Conservation (phyloP, 768 basidiomycete species). For the Phanerochaete sordida region DNA sequence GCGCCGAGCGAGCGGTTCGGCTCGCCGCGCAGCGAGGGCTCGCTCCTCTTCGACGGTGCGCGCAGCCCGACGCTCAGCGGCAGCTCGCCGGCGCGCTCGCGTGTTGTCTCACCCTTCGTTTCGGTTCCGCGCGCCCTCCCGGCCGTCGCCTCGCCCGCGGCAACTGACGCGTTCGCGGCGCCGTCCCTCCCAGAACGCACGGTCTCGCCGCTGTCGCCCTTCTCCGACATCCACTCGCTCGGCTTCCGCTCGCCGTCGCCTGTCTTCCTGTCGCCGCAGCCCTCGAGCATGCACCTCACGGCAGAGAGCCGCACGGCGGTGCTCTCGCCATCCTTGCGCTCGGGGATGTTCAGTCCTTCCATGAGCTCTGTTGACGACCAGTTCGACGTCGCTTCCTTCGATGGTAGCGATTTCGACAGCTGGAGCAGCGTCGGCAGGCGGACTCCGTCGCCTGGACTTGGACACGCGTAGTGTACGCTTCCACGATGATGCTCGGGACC, state of each 20-base stretch:
- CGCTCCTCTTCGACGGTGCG: not conserved
- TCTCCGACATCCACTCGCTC: not conserved
- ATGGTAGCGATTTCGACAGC: slow-evolving; percentile 19
- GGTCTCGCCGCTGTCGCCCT: not conserved
- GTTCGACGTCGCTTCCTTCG: slow-evolving; percentile 12
- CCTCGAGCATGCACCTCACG: not conserved
- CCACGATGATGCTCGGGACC: not conserved
- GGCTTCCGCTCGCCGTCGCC: slow-evolving; percentile 9
- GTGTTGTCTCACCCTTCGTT: not conserved
- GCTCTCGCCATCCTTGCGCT: slow-evolving; percentile 23
- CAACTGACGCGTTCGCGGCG: slow-evolving; percentile 1
- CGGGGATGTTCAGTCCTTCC: slow-evolving; percentile 24
- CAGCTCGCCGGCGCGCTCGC: not conserved
- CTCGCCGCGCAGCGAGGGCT: not conserved
- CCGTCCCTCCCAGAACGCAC: slow-evolving; percentile 10
- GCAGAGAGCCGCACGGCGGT: slow-evolving; percentile 13
- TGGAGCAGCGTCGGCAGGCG: slow-evolving; percentile 24
- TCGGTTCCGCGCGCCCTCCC: not conserved
- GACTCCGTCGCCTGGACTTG: slow-evolving; percentile 11
- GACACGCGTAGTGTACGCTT: not conserved
- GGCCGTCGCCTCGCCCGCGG: slow-evolving; percentile 12
- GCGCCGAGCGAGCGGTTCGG: not conserved
- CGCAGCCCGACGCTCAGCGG: slow-evolving; percentile 8
- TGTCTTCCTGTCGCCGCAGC: slow-evolving; percentile 11
- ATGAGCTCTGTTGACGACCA: slow-evolving; percentile 9